phyloP scores from a whole-genome alignment of 2,329 filamentous ascomycete genomes.

The Aspergillus clavatus region DNA sequence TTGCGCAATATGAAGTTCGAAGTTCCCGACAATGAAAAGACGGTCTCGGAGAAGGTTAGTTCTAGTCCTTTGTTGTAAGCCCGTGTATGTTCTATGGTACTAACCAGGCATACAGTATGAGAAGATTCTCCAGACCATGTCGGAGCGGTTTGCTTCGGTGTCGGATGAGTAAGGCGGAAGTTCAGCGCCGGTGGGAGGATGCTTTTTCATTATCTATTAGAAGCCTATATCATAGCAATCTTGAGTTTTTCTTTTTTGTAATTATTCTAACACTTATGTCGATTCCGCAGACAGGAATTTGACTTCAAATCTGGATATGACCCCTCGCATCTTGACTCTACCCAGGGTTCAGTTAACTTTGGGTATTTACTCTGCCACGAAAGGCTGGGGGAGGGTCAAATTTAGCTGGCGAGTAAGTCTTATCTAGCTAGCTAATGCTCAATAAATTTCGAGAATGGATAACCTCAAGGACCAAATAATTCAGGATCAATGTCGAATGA shows the following conservation, averaged over 20 bases:
- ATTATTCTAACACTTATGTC: constrained; percentile 23
- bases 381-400: no score
- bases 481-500: no score
- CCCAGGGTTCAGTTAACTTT: no score
- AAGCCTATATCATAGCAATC: constrained; percentile 33
- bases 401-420: no score
- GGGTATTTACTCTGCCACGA: no score
- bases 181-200: constrained; percentile 12
- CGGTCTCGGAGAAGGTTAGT: constrained; percentile 74
- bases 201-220: constrained; percentile 15
- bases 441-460: no score
- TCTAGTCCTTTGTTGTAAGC: background rate
- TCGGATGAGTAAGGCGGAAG: constrained; percentile 70
- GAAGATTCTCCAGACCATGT: constrained; percentile 82
- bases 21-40: constrained; percentile 77
- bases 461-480: no score
- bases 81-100: constrained; percentile 21
- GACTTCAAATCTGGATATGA: background rate
- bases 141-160: constrained; percentile 95
- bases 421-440: no score
- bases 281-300: background rate
- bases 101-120: constrained; percentile 68
- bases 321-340: no score
- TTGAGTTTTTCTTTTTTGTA: constrained; percentile 30
- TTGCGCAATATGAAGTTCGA: constrained; percentile 96